Evolutionary conservation across 2,329 filamentous ascomycete species (phyloP), one percentile per base, ranked within the genome.

Genomic region (Cladophialophora bantiana): DNA sequence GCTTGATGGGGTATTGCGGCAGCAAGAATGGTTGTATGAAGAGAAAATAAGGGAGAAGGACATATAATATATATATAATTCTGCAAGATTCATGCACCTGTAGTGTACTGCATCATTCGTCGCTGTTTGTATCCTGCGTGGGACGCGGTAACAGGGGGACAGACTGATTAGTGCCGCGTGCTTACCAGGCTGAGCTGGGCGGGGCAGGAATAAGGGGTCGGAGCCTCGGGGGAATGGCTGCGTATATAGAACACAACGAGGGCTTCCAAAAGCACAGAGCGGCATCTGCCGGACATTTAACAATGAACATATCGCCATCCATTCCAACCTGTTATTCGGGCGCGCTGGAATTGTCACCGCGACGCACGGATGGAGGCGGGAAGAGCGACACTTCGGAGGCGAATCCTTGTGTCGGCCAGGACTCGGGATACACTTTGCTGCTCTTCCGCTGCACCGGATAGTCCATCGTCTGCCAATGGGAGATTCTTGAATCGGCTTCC

Each of bases 51-150:
- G 18, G 12, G 53, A 52, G 5, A 15, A 60, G 35, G 31, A 20
- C 2, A 31, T 20, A 32, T 13, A 18, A 53, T 60, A 60, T 53
- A 7, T 18, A 38, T 35, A 40, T 40, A n/a, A 61, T 60, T 50
- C 38, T 32, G 32, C 45, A 36, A 40, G 2, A 62, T 54, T 59
- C 60, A 68, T 68, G 62, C 7, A 36, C 45, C 31, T 35, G 35
- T 62, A 52, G 45, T 62, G 67, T 62, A 64, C 67, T 60, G 52
- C n/a, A 69, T 64, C 45, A 57, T 69, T 59, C 67, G 62, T 67
- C 60, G 67, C 18, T 35, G 64, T 64, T 69, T 69, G 67, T 69
- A 69, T 69, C 56, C 61, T 64, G 54, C 38, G 15, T 50, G 48
- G 61, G n/a, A 32, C 13, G 56, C 20, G 18, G 56, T 2, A 42